Base-by-base conservation (phyloP, 768 basidiomycete species). In the Cubamyces lactineus region DNA sequence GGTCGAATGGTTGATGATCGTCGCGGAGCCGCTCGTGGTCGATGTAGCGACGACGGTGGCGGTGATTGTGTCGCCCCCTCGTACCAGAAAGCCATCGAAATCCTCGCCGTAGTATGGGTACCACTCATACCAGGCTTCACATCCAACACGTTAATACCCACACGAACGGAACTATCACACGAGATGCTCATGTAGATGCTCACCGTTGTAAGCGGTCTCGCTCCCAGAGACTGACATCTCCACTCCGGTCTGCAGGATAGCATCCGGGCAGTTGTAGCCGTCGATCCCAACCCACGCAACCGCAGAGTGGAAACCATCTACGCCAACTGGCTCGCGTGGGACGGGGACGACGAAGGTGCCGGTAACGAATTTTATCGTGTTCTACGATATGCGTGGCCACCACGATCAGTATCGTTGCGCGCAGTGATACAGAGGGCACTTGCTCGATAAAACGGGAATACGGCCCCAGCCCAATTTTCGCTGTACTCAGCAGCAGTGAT, bases 211-310 rank as follows among this genome's bases (percentile, higher is more conserved):
- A n/a, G 70, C 69, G 57, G 70, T 66, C 16, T 38, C 13, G 39
- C 59, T 46, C 50, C 67, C 65, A 48, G 48, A 41, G 57, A 73
- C 55, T 26, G 66, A 75, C 68, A 77, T 72, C 66, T 75, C 75
- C 40, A 74, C 60, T 17, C 76, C 76, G 23, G 76, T 76, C 63
- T 77, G 76, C 48, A 76, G 70, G 57, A 77, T 76, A 26, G 75
- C 73, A 43, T 43, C 69, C 3, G 64, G 68, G 59, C 76, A 77
- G 34, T 75, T 74, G 67, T 74, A 72, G 39, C 76, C 76, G 60
- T 75, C 75, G 53, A 76, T 75, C 30, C 76, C 75, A 55, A 77
- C 75, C 75, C 74, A 77, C 3, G 73, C 73, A 19, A 75, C 72
- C 0, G 73, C 71, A 13, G 76, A 65, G 66, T 72, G 64, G 17